Evolutionary conservation across 305 asterid species (phyloP), one percentile per base, ranked within the genome.

Genomic region (Euphrasia arctica): DNA sequence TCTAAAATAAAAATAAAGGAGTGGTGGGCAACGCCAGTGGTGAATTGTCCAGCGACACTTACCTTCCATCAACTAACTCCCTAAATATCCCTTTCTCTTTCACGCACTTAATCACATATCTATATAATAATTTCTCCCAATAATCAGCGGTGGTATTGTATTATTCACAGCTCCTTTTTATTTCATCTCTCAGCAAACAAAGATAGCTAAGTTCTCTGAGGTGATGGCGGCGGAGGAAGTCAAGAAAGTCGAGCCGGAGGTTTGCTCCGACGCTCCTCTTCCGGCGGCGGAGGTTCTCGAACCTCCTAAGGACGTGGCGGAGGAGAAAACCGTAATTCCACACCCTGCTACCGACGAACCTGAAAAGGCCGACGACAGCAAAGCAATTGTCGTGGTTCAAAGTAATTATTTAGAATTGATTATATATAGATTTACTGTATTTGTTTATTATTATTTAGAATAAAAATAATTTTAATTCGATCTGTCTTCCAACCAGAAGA

Each of bases 181-280:
- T 18, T 14, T 22, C 57, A 51, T 51, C 9, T 51, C 73, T 18
- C 22, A 18, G 22, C 22, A 18, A 31, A 63, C 70, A 62, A 77
- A 79, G 2, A 75, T 77, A 68, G 80, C 84, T 57, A 74, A 75
- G 78, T 79, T 82, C 63, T 74, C 81, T 15, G 78, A 82, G 67
- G 81, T 79, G 34, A 83, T 83, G 88, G 85, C 80, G n/a, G 85
- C 67, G 68, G 87, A 82, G 68, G 78, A 69, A 70, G 71, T 76
- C 67, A 80, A 78, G 71, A 77, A 77, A 76, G 78, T 77, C 27
- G 83, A 74, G 48, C 74, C 85, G 1, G 77, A 72, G 67, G 63
- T 66, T 4, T 54, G 73, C 14, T 62, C 72, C 4, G 75, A 73
- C 47, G 4, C 60, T 5, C 18, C 74, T 3, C 62, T 52, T 48